Conservation (phyloP, 1,284 basidiomycete species). For the Ustanciosporium gigantosporum region DNA sequence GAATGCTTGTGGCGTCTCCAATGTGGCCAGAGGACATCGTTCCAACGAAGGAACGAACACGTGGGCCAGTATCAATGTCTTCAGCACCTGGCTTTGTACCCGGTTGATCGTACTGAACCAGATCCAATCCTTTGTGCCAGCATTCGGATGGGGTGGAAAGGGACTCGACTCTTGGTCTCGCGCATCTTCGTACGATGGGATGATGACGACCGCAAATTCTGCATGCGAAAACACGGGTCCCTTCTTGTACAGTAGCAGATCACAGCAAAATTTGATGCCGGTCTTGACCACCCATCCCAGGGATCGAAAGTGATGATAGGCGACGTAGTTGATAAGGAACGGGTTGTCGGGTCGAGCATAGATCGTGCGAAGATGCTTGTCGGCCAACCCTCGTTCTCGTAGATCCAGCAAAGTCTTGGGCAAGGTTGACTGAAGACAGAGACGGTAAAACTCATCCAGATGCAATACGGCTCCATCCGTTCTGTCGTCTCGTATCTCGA, state of each 20-base stretch:
- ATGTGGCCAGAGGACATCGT: slow-evolving; percentile 16
- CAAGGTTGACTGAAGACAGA: slow-evolving; percentile 27
- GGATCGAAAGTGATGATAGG: slow-evolving; percentile 92
- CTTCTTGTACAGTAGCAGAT: slow-evolving; percentile 89
- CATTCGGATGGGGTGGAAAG: slow-evolving; percentile 45
- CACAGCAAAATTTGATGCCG: slow-evolving; percentile 96
- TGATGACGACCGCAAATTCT: slow-evolving; percentile 88
- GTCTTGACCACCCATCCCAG: slow-evolving; percentile 97
- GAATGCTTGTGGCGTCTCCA: slow-evolving; percentile 63
- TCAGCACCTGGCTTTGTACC: slow-evolving; percentile 95
- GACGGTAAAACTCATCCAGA: slow-evolving; percentile 29
- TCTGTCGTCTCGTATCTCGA: slow-evolving; percentile 66
- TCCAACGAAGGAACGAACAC: slow-evolving; percentile 48
- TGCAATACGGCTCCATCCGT: slow-evolving; percentile 3
- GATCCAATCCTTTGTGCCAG: slow-evolving; percentile 74
- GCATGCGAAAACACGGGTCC: slow-evolving; percentile 95
- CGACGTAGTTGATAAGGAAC: slow-evolving; percentile 85
- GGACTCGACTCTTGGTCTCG: slow-evolving; percentile 67
- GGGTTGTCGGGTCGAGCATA: slow-evolving; percentile 74
- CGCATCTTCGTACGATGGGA: slow-evolving; percentile 84
- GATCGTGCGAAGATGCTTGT: slow-evolving; percentile 18
- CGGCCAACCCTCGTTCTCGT: slow-evolving; percentile 13
- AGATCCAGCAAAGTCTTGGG: slow-evolving; percentile 16
- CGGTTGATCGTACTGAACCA: slow-evolving; percentile 97
- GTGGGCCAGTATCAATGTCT: slow-evolving; percentile 63